Base-by-base conservation (phyloP, 495 filamentous ascomycete genomes). In the Annulohypoxylon bovei region DNA sequence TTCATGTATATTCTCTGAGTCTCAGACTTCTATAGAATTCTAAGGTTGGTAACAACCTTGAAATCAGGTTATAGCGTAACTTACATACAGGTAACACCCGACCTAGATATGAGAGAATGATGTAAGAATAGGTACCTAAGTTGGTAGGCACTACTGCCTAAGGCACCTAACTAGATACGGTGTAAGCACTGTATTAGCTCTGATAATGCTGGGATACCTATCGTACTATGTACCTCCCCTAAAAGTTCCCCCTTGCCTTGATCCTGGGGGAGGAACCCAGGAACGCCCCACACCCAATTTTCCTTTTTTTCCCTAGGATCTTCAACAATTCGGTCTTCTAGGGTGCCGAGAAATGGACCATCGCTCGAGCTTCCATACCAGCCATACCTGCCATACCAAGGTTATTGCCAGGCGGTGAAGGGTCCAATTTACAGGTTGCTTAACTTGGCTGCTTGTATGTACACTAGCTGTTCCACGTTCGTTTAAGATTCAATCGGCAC, bases 321-420 rank as follows among this genome's bases (percentile, higher is more conserved):
- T 50, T 50, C 40, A 50, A 49, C 32, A 23, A 33, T 57, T 55
- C 27, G 32, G 56, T 22, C 16, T 47, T 61, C 47, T 60, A 60
- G 65, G 23, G 37, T 35, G 20, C 57, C 57, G 57, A 61, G 55
- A 35, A 35, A 33, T 27, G 30, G 42, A 9, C 6, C 53, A 25
- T 55, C n/a, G 11, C 28, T 33, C 27, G 53, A 64, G 58, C 37
- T 67, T 14, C 25, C 39, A 35, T 35, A 35, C 32, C 32, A 35
- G n/a, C n/a, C n/a, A n/a, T n/a, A n/a, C n/a, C n/a, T 44, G 6
- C 2, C 65, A 25, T 27, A 25, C 46, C 23, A 28, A n/a, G 4
- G 4, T 40, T 70, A 59, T 37, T 65, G 54, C 61, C 61, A 70
- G 67, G 67, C 67, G 67, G 67, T 70, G 60, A 70, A 58, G 25